Base-by-base conservation (phyloP, 192 early-diverging fungal genomes). In the Coemansia sp. region DNA sequence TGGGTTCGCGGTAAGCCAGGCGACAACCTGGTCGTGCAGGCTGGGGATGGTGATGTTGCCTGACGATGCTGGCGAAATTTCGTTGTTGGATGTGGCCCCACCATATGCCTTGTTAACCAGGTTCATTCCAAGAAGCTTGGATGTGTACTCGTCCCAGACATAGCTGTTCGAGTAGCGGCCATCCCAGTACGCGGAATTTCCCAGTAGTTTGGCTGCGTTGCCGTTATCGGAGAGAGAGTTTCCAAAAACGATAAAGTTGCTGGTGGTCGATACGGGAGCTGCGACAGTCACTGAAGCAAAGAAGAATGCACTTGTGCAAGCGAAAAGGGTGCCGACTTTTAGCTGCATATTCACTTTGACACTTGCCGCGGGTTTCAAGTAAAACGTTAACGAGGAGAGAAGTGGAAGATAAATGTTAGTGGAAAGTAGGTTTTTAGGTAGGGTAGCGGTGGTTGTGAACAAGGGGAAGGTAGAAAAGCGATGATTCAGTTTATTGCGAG, bases 211-310 rank as follows among this genome's bases (percentile, higher is more conserved):
- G 0, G 56, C 59, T 8, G 64, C 38, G 31, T 80, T 80, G 48
- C 72, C 72, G 7, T 45, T 57, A 52, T 80, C 77, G 6, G 67
- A 70, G 13, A 80, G 61, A 37, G 64, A 67, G 61, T 80, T 80
- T 28, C 77, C 77, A 54, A 80, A 70, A n/a, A 80, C 44, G 62
- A 80, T 74, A 20, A 80, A 55, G 28, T 79, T 79, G 20, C 65
- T 52, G 5, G 33, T 48, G 19, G 27, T 50, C 10, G 61, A 31
- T 15, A 62, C 61, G n/a, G 75, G 75, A 1, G 75, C 70, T 0
- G 75, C 70, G 55, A 59, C 33, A 0, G 60, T 45, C 6, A 50
- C 50, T 8, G 70, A 65, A 8, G 62, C 70, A 20, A 59, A 62
- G 48, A 72, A 28, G 17, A 63, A 55, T 4, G 66, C 73, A 6